Conservation (phyloP, 169 alveolate genomes). For the Plasmodium inui region DNA sequence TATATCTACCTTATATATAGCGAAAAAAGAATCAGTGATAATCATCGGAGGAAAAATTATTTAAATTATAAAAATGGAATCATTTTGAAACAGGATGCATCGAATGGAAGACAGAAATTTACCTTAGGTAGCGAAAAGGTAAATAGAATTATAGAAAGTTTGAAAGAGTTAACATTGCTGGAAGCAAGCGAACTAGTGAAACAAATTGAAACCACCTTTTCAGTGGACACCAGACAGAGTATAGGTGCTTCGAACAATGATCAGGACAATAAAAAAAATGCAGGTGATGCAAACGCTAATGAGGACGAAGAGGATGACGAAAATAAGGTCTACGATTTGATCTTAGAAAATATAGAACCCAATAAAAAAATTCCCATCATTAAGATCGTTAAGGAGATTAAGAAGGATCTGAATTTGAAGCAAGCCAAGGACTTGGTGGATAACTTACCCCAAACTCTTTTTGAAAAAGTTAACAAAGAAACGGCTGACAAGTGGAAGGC, state of each 20-base stretch:
- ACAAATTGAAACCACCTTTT: conserved; percentile 84
- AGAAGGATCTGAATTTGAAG: conserved; percentile 76
- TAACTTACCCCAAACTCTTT: conserved; percentile 81
- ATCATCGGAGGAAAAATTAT: conserved; percentile 18
- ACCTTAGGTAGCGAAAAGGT: conserved; percentile 74
- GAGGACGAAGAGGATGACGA: conserved; percentile 82
- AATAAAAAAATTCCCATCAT: conserved; percentile 77
- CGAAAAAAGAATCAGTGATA: conserved; percentile 7
- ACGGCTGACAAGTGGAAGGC: conserved; percentile 77
- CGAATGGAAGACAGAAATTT: background rate
- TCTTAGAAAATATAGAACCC: conserved; percentile 75
- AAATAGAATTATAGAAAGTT: conserved; percentile 79
- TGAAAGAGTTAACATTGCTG: conserved; percentile 81
- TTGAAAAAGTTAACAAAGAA: conserved; percentile 76
- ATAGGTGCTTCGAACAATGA: conserved; percentile 59
- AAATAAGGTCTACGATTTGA: conserved; percentile 80
- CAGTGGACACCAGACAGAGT: conserved; percentile 80
- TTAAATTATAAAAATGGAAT: conserved; percentile 29
- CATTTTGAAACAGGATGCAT: conserved; percentile 4
- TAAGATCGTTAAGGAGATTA: conserved; percentile 77
- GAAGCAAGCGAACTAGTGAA: conserved; percentile 86
- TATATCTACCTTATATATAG: background rate
- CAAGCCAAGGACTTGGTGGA: conserved; percentile 84
- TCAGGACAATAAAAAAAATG: conserved; percentile 64
- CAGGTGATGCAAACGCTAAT: conserved; percentile 36